Evolutionary conservation across 345 rosid genomes (phyloP).

Genomic region (Mangifera indica): DNA sequence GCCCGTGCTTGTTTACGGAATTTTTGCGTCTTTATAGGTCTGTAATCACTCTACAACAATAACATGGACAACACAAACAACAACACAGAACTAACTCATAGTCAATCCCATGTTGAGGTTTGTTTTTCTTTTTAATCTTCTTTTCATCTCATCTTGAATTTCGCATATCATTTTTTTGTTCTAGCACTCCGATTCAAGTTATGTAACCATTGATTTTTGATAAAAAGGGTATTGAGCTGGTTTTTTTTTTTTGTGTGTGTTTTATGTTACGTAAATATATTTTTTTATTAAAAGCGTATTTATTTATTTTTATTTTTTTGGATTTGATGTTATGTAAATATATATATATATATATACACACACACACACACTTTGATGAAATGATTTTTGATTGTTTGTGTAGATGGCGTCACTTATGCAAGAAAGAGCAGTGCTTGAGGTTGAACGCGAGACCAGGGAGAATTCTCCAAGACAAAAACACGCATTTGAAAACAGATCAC

Average conservation of each 20-base stretch:
- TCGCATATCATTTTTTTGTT: not conserved
- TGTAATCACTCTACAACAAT: not conserved
- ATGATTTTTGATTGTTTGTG: constrained; percentile 10
- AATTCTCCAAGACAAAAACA: not conserved
- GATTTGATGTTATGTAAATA: not conserved
- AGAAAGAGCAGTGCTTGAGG: constrained; percentile 15
- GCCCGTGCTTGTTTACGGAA: constrained; percentile 14
- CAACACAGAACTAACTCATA: constrained; percentile 5
- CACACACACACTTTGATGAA: no score
- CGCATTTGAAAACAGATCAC: not conserved
- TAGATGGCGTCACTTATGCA: constrained; percentile 21
- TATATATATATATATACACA: no score
- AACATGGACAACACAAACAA: constrained; percentile 12
- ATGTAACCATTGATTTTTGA: constrained; percentile 1
- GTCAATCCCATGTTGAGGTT: constrained; percentile 29
- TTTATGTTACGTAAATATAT: not conserved
- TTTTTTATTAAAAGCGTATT: constrained; percentile 10
- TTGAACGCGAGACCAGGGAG: constrained; percentile 4
- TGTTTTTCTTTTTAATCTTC: not conserved
- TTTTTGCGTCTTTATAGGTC: not conserved
- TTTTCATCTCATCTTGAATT: not conserved
- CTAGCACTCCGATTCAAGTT: not conserved
- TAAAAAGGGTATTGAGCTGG: constrained; percentile 5
- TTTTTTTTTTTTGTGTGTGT: not conserved
- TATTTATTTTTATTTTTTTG: not conserved